Evolutionary conservation across 306 rosid species (phyloP), one percentile per base, ranked within the genome.

Genomic region (Boehmeria nivea): DNA sequence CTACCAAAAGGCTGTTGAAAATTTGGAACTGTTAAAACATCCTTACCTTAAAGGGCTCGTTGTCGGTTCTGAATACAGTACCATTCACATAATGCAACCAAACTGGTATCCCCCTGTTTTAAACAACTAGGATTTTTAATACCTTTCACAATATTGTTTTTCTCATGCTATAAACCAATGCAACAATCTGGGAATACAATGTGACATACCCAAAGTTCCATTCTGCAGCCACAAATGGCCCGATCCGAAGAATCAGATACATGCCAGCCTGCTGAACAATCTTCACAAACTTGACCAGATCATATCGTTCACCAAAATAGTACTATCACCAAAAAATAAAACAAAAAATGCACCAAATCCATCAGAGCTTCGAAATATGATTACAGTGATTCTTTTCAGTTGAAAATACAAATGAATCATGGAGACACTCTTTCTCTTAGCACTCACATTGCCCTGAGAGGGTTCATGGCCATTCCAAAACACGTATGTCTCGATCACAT

Each of bases 391-490:
- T 17, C 38, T 1, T 48, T 42, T 2, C 12, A n/a, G 11, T 20
- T 20, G 2, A 6, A 49, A 36, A 44, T 17, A 0, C 10, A 21
- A 4, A 15, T n/a, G n/a, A n/a, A n/a, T n/a, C 21, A 7, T 15
- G n/a, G 26, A 24, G 19, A 6, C 2, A 12, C 6, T 8, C 8
- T 1, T n/a, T n/a, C n/a, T 19, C 8, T 14, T 21, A 10, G n/a
- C 21, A 71, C 85, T 83, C 61, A 89, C 97, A 77, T 89, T 74
- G 72, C 78, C 88, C 0, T 87, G 97, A 70, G 97, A 80, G 54
- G 80, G 94, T 26, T 89, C 97, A 61, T 89, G 97, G 21, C 97
- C 95, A 53, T 89, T 89, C 97, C 97, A 89, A 67, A 89, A 89
- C 33, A 89, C 97, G 62, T 89, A 89, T 28, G 97, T 86, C 69